Evolutionary conservation across 495 filamentous ascomycete species (phyloP), one percentile per base, ranked within the genome.

Genomic region (Staphylotrichum longicolle): DNA sequence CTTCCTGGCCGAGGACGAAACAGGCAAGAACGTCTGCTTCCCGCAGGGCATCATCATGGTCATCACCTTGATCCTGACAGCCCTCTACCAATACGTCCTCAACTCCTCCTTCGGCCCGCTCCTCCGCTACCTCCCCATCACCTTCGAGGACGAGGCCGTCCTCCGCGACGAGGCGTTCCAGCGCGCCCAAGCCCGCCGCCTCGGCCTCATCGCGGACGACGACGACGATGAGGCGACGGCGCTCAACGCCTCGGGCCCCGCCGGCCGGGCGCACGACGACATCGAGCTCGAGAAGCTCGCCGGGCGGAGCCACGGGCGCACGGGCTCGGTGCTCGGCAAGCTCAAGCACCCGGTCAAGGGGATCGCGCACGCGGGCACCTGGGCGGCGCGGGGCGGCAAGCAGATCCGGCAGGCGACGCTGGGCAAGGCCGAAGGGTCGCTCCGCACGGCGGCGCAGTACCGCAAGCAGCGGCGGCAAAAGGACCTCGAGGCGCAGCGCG

Each of bases 21-120:
- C 85, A 0, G 80, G 80, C 33, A 64, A 75, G 1, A 81, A 84
- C 14, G 76, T 85, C 30, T 94, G 91, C 73, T 77, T 88, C 44
- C 87, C 87, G 14, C 94, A 98, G 66, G 93, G 83, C 30, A 90
- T 96, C 60, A 85, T 91, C 70, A 98, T 98, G 93, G 85, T 96
- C 61, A 77, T 94, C 27, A 81, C 85, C 7, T 67, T 86, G 0
- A 66, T 86, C 58, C 77, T 90, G 42, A 98, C 94, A 0, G 70
- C 83, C n/a, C 70, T 91, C 14, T 98, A 86, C 67, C 94, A 98
- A 74, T 76, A 84, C 61, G 80, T 93, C 3, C 79, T 98, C 32
- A 96, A 95, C 69, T 73, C 80, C n/a, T 87, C 91, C 7, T 97
- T 98, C 64, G 84, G 85, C 2, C 93, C 94, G 30, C 80, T 98